A percentile compares a stretch with the other conserved stretches of the same genome.
Conservation (phyloP, 257 asterid species). For the Gentiana macrophylla region DNA sequence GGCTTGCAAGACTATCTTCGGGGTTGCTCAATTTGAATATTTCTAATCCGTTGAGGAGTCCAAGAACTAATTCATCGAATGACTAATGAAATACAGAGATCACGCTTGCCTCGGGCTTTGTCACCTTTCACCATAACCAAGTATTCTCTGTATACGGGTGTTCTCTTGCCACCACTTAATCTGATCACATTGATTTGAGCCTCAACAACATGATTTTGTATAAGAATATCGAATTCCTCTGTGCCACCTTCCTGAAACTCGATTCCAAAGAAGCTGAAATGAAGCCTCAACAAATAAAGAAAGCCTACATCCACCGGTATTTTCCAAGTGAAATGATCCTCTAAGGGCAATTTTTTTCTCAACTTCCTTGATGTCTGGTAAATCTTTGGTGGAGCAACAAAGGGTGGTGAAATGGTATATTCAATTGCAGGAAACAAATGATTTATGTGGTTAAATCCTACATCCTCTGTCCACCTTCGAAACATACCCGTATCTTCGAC, state of each 20-base stretch:
- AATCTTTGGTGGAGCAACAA: constrained; percentile 4
- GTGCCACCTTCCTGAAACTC: background rate
- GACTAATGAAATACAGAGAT: constrained; percentile 1
- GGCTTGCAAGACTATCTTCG: constrained; percentile 10
- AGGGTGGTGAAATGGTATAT: background rate
- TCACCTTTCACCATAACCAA: constrained; percentile 12
- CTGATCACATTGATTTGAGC: background rate
- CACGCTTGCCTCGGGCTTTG: background rate
- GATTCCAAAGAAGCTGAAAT: background rate
- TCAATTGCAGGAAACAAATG: too few relatives aligned
- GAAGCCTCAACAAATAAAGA: constrained; percentile 11
- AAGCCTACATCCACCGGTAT: constrained; percentile 6
- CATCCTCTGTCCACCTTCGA: too few relatives aligned
- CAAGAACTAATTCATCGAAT: background rate
- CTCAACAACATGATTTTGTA: constrained; percentile 7
- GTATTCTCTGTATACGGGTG: constrained; percentile 5
- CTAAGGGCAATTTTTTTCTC: background rate
- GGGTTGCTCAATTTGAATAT: constrained; percentile 11
- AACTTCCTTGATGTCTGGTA: constrained; percentile 11
- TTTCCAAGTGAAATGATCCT: constrained; percentile 1
- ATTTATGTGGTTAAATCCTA: too few relatives aligned
- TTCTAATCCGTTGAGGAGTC: constrained; percentile 8
- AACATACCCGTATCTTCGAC: too few relatives aligned
- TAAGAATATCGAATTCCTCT: background rate
- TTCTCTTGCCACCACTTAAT: background rate